phyloP scores from a whole-genome alignment of 345 rosid genomes.

The Bruguiera parviflora region DNA sequence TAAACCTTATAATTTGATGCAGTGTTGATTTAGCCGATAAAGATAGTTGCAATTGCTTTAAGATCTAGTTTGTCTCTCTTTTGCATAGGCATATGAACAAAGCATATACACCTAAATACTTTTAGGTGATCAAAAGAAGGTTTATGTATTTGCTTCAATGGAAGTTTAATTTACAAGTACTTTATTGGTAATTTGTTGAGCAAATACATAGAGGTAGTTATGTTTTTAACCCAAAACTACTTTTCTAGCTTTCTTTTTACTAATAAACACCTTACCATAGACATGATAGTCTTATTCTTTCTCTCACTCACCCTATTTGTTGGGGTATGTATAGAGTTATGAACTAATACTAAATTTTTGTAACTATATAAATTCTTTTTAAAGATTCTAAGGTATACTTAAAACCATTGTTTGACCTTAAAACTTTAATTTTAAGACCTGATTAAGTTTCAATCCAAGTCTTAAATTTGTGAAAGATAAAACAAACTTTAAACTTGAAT shows the following conservation, averaged over 20 bases:
- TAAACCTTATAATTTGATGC: not conserved
- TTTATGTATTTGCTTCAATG: not conserved
- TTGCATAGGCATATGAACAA: not conserved
- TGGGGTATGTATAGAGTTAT: not conserved
- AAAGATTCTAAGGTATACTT: not conserved
- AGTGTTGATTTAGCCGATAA: not conserved
- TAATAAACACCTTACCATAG: not conserved
- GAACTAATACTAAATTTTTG: not conserved
- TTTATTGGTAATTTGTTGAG: not conserved
- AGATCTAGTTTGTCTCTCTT: not conserved
- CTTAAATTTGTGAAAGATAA: not conserved
- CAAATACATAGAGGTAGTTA: not conserved
- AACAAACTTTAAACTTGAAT: not conserved
- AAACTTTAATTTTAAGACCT: not conserved
- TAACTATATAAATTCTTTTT: not conserved
- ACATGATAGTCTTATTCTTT: not conserved
- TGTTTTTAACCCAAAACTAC: not conserved
- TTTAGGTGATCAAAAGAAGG: not conserved
- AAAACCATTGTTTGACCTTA: conserved; percentile 1
- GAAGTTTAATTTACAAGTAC: not conserved
- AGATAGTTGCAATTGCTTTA: not conserved
- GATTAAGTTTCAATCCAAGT: not conserved
- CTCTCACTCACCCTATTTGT: not conserved
- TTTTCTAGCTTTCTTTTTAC: not conserved
- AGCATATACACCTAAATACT: not conserved